Conservation (phyloP, 2,329 filamentous ascomycete genomes). For the Aspergillus tamarii region DNA sequence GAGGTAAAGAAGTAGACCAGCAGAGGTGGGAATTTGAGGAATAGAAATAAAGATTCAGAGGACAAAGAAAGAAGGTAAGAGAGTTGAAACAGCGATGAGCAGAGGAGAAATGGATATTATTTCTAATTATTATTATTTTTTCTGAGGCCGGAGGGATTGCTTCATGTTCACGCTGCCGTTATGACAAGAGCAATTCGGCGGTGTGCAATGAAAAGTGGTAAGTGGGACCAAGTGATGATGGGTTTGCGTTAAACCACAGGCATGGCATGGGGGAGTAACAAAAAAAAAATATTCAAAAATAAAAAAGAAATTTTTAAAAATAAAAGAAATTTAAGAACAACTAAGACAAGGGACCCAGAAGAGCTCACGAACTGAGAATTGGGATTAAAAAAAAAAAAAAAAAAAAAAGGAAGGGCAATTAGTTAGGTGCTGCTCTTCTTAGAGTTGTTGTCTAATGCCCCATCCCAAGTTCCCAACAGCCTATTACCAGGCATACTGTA, state of each 20-base stretch:
- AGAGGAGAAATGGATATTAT: not conserved
- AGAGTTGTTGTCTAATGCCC: not conserved
- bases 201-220: not conserved
- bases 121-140: conserved; percentile 6
- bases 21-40: conserved; percentile 6
- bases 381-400: not conserved
- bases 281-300: not conserved
- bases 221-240: conserved; percentile 4
- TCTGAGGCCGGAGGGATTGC: not conserved
- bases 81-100: not conserved
- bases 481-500: not conserved
- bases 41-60: conserved; percentile 12
- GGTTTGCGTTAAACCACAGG: not conserved
- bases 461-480: not conserved
- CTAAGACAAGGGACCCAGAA: conserved; percentile 22
- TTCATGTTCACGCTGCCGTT: not conserved
- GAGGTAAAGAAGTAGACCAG: not conserved
- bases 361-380: conserved; percentile 12
- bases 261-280: not conserved
- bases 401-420: conserved; percentile 10
- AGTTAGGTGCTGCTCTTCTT: not conserved
- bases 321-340: conserved; percentile 17
- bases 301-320: conserved; percentile 14
- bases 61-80: conserved; percentile 8
- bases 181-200: not conserved